phyloP scores from a whole-genome alignment of 2,329 filamentous ascomycete species.

The Beauveria medogensis region DNA sequence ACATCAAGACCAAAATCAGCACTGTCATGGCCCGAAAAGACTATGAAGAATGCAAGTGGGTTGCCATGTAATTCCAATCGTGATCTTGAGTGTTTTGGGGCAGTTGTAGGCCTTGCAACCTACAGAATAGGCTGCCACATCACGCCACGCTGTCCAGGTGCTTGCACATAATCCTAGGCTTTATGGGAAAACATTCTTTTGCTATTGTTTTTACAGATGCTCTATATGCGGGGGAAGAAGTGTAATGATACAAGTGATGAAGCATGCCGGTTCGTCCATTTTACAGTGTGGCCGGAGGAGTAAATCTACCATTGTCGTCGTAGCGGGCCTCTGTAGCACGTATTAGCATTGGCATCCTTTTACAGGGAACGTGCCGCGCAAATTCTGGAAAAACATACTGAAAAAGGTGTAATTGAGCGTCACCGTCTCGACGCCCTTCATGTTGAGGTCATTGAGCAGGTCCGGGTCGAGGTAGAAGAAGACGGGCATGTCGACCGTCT shows the following conservation, averaged over 20 bases:
- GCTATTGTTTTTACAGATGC: not conserved
- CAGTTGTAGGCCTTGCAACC: no score
- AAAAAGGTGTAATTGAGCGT: slow-evolving; percentile 98
- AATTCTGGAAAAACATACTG: slow-evolving; percentile 52
- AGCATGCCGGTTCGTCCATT: not conserved
- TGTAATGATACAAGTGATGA: not conserved
- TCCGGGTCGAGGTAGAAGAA: slow-evolving; percentile 99
- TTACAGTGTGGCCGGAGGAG: slow-evolving; percentile 26
- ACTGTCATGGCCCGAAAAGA: not conserved
- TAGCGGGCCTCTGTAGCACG: slow-evolving; percentile 33
- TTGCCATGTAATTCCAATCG: no score
- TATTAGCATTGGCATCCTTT: slow-evolving; percentile 25
- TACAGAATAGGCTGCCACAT: not conserved
- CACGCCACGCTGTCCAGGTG: not conserved
- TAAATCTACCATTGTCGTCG: slow-evolving; percentile 37
- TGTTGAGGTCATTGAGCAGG: slow-evolving; percentile 82
- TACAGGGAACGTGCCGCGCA: no score
- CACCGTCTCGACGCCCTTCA: slow-evolving; percentile 90
- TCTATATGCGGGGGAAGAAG: slow-evolving; percentile 2
- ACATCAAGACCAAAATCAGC: no score
- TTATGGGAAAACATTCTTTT: not conserved
- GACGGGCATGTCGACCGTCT: slow-evolving; percentile 98
- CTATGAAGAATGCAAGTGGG: no score
- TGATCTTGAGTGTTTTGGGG: no score
- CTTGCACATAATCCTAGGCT: not conserved